Conservation (phyloP, 2,329 filamentous ascomycete genomes). For the Dothidotthia symphoricarpi region DNA sequence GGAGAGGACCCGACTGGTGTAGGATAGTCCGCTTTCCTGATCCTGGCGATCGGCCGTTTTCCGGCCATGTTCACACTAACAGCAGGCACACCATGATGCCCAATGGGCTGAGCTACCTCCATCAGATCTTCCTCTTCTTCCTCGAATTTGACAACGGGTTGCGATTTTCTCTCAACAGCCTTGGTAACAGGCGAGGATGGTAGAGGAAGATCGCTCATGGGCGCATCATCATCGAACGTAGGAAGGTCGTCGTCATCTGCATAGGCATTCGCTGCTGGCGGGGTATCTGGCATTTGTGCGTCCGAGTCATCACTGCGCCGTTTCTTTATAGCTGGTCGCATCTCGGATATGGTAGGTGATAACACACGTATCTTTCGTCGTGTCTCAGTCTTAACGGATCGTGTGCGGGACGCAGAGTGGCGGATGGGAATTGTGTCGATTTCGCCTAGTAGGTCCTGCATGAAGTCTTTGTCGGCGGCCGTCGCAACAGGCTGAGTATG, state of each 20-base stretch:
- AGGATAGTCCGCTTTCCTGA: constrained; percentile 65
- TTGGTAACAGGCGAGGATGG: constrained; percentile 86
- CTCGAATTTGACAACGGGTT: constrained; percentile 57
- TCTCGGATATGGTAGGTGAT: constrained; percentile 66
- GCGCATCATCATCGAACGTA: constrained; percentile 63
- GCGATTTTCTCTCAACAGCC: constrained; percentile 68
- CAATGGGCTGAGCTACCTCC: constrained; percentile 77
- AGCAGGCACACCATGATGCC: constrained; percentile 60
- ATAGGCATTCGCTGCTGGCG: constrained; percentile 40
- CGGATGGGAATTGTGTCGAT: constrained; percentile 75
- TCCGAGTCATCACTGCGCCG: constrained; percentile 37
- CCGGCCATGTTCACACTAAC: constrained; percentile 82
- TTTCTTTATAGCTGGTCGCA: constrained; percentile 24
- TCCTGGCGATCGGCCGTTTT: constrained; percentile 72
- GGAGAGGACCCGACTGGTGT: constrained; percentile 77
- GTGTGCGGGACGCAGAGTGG: constrained; percentile 54
- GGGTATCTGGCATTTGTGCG: constrained; percentile 47
- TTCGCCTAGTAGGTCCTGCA: constrained; percentile 79
- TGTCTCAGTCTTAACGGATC: constrained; percentile 68
- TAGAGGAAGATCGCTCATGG: constrained; percentile 75
- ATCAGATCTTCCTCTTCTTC: constrained; percentile 76
- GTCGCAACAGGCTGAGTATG: constrained; percentile 65
- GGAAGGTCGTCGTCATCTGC: constrained; percentile 59
- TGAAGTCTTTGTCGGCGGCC: constrained; percentile 84
- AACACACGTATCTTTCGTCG: constrained; percentile 76